Evolutionary conservation across 2,329 filamentous ascomycete species (phyloP).

Genomic region (Paecilomyces variotii): DNA sequence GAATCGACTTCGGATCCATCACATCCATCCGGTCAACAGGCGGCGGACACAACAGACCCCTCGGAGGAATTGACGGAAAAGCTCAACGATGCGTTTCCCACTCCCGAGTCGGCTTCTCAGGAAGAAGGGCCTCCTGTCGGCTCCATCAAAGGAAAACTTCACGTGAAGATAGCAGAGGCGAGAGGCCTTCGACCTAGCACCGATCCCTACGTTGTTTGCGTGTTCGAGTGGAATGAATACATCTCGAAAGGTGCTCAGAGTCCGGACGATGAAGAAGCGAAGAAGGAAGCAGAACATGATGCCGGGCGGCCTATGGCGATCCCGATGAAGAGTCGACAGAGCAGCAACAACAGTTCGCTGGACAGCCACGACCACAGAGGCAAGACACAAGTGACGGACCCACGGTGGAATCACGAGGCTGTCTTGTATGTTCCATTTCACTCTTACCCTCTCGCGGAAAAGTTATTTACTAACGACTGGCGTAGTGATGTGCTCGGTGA

Average conservation of each 20-base stretch:
- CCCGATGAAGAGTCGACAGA: slow-evolving; percentile 93
- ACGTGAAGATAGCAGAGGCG: slow-evolving; percentile 80
- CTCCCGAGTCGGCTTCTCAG: slow-evolving; percentile 14
- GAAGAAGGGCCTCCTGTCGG: slow-evolving; percentile 56
- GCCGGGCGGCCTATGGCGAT: slow-evolving; percentile 84
- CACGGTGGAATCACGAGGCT: slow-evolving; percentile 92
- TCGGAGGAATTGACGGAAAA: slow-evolving; percentile 29
- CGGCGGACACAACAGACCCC: slow-evolving; percentile 18
- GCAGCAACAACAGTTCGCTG: slow-evolving; percentile 80
- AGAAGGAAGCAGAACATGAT: slow-evolving; percentile 62
- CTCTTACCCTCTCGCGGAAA: background rate
- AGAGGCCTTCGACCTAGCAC: slow-evolving; percentile 71
- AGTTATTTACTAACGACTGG: slow-evolving; percentile 17
- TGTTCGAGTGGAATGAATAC: slow-evolving; percentile 93
- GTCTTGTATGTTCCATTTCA: slow-evolving; percentile 64
- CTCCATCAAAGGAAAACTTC: slow-evolving; percentile 75
- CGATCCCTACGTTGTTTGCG: slow-evolving; percentile 91
- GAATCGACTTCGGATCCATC: slow-evolving; percentile 11
- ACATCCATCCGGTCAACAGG: slow-evolving; percentile 8
- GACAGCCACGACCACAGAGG: slow-evolving; percentile 53
- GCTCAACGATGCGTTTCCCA: slow-evolving; percentile 28
- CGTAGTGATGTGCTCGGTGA: slow-evolving; percentile 83
- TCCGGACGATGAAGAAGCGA: slow-evolving; percentile 54
- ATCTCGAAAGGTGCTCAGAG: slow-evolving; percentile 77
- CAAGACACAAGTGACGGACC: slow-evolving; percentile 65